Percentiles rank a stretch among this genome's conserved stretches.
These are phyloP conservation scores for Tylopilus cervinicoccineus DNA, from an alignment of 768 basidiomycete genomes.

Conservation along the genomic window DNA sequence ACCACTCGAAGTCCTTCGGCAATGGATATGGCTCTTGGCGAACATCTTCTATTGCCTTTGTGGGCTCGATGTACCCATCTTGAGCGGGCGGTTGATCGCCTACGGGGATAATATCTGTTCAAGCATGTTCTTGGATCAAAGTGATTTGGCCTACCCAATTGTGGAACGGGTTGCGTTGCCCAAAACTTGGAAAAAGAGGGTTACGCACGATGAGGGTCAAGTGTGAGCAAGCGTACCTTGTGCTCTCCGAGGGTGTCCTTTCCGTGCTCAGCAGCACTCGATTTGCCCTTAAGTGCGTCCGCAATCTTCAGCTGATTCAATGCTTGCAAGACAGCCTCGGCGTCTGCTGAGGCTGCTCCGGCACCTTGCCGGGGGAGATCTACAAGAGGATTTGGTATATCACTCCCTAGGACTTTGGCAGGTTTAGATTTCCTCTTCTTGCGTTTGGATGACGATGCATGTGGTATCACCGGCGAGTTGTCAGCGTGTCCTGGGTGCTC, in stretches of 20 bases:
- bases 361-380: conserved; percentile 58
- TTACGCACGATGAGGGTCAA: conserved; percentile 7
- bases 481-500: conserved; percentile 21
- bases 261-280: conserved; percentile 68
- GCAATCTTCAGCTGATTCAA: conserved; percentile 78
- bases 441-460: conserved; percentile 46
- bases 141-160: conserved; percentile 49
- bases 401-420: conserved; percentile 45
- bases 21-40: conserved; percentile 85
- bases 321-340: conserved; percentile 63
- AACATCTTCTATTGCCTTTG: conserved; percentile 71
- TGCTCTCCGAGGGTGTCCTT: conserved; percentile 84
- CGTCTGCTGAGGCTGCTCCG: conserved; percentile 44
- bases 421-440: conserved; percentile 88
- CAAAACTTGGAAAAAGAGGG: conserved; percentile 69
- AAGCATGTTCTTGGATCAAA: neutral
- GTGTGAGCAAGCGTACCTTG: conserved; percentile 53
- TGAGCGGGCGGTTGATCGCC: conserved; percentile 60
- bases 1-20: conserved; percentile 94
- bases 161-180: conserved; percentile 97
- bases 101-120: conserved; percentile 25
- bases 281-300: conserved; percentile 82
- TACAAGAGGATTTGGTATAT: conserved; percentile 59
- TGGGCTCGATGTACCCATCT: conserved; percentile 88
- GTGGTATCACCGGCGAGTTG: conserved; percentile 13